A percentile compares a stretch with the other conserved stretches of the same genome.
These are phyloP conservation scores for Aspergillus neotritici DNA, from an alignment of 2,329 filamentous ascomycete genomes.

Conservation along the genomic window DNA sequence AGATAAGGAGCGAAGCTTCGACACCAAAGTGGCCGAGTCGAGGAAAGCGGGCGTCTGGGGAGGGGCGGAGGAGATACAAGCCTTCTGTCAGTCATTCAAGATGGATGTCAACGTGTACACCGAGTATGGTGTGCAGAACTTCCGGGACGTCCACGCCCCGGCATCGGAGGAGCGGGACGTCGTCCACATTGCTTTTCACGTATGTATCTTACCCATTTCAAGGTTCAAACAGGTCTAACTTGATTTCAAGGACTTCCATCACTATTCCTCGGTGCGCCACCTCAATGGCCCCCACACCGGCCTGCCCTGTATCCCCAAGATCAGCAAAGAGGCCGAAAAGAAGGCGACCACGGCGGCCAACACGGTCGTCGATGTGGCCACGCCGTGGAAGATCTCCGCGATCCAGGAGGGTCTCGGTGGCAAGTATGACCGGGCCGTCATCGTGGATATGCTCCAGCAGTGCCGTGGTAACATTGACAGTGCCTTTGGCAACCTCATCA, in stretches of 20 bases:
- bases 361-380: conserved; percentile 35
- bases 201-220: conserved; percentile 34
- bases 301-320: conserved; percentile 42
- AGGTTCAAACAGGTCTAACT: conserved; percentile 7
- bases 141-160: conserved; percentile 43
- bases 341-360: conserved; percentile 9
- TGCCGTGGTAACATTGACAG: conserved; percentile 50
- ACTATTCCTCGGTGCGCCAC: conserved; percentile 62
- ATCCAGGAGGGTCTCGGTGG: conserved; percentile 50
- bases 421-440: conserved; percentile 45
- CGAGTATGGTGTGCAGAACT: conserved; percentile 33
- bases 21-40: conserved; percentile 55
- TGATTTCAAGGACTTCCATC: conserved; percentile 53
- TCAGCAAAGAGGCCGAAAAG: conserved; percentile 6
- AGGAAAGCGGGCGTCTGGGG: conserved; percentile 57
- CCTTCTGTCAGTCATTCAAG: conserved; percentile 58
- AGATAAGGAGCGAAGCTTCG: conserved; percentile 55
- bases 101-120: conserved; percentile 59
- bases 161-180: conserved; percentile 30
- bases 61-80: conserved; percentile 62
- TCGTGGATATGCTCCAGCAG: conserved; percentile 49
- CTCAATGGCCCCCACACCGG: conserved; percentile 55
- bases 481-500: conserved; percentile 49
- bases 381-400: conserved; percentile 52
- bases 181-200: conserved; percentile 59